Percentiles rank a stretch among this genome's conserved stretches.
Conservation (phyloP, 108 stramenopile genomes). For the Stephanodiscus triporus region DNA sequence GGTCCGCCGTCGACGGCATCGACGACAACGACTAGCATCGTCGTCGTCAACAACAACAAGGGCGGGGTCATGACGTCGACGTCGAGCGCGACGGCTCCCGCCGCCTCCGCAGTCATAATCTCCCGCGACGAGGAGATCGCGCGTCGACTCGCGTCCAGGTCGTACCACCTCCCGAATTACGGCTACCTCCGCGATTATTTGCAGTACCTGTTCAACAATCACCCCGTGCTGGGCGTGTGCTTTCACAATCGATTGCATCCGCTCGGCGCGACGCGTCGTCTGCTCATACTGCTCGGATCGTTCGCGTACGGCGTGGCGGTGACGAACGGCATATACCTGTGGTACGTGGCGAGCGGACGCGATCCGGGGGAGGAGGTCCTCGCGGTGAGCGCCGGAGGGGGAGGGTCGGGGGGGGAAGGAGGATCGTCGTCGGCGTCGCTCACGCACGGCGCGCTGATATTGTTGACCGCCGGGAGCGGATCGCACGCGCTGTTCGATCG, state of each 20-base stretch:
- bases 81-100: no score
- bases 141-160: constrained; percentile 17
- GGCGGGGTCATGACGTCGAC: no score
- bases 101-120: no score
- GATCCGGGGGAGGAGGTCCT: constrained; percentile 19
- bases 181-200: constrained; percentile 13
- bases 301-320: constrained; percentile 39
- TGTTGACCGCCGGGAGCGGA: constrained; percentile 73
- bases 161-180: constrained; percentile 40
- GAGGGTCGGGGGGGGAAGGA: no score
- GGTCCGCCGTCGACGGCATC: no score
- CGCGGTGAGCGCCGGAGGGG: constrained; percentile 1
- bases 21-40: no score
- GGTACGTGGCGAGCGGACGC: constrained; percentile 32
- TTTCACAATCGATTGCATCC: constrained; percentile 40
- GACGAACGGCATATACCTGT: constrained; percentile 47
- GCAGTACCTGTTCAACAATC: constrained; percentile 38
- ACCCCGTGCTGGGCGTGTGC: constrained; percentile 34
- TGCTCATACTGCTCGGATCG: constrained; percentile 30
- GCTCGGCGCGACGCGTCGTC: constrained; percentile 15
- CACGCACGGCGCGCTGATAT: constrained; percentile 52
- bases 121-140: not conserved
- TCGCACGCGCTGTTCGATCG: constrained; percentile 68
- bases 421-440: no score
- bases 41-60: no score